Base-by-base conservation (phyloP, 2,329 filamentous ascomycete species). In the Phyllosticta ampelicida region DNA sequence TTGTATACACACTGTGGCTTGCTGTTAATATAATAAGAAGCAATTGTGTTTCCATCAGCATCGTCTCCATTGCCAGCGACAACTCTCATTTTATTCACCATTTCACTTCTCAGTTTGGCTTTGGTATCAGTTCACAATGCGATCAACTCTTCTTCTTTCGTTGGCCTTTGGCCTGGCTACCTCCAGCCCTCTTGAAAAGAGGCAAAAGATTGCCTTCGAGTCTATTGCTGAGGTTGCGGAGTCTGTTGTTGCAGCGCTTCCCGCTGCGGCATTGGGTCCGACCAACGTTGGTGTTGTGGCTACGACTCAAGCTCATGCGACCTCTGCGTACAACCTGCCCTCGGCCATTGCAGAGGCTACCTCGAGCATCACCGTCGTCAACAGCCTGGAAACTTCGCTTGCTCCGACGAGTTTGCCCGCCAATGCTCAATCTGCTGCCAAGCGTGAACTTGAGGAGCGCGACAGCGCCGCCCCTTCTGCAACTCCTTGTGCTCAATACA, bases 151-250 rank as follows among this genome's bases (percentile, higher is more conserved):
- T 8, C n/a, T 58, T 18, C 51, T 58, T 16, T 51, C 55, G 10
- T 21, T 58, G 3, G 55, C 55, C 36, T 49, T 58, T 58, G 55
- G 55, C 55, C 51, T 58, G 9, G 55, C 26, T 13, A 30, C 55
- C 18, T 51, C 55, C 21, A 48, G 55, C 55, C 55, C 55, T 58
- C 50, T 58, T 13, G 19, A 53, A 11, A 58, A 58, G 55, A 48
- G 51, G 18, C 55, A 58, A 44, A 23, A 21, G 8, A 53, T 58
- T 36, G 30, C 44, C 23, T 58, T 58, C 13, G 21, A 51, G 11
- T n/a, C 23, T 11, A 49, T 58, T 21, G 30, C 55, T 18, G 51
- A 21, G 8, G 55, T 48, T 18, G 50, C 29, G 18, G 55, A 36
- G 23, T 51, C 52, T 21, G 51, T 53, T 8, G 53, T 58, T 26